Evolutionary conservation across 1,284 basidiomycete genomes (phyloP).

Genomic region (Pascua guehoae): DNA sequence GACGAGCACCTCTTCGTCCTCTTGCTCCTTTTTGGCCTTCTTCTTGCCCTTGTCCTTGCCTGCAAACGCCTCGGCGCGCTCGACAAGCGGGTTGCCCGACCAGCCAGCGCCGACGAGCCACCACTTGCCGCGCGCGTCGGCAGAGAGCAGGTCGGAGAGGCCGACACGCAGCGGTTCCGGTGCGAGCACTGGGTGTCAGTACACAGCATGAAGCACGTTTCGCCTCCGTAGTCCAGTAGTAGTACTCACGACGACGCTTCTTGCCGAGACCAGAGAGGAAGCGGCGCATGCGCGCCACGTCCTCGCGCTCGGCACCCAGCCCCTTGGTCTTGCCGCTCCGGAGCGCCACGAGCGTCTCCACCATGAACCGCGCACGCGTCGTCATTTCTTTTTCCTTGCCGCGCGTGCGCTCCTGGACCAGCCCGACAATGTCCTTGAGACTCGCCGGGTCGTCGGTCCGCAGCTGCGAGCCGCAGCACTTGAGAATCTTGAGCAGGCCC

Average conservation of each 20-base stretch:
- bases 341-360: conserved; percentile 81
- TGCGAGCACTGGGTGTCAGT: conserved; percentile 58
- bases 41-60: conserved; percentile 7
- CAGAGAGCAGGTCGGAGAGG: conserved; percentile 76
- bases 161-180: conserved; percentile 80
- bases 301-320: conserved; percentile 56
- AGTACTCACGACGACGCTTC: conserved; percentile 64
- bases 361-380: conserved; percentile 75
- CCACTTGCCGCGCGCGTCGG: conserved; percentile 91
- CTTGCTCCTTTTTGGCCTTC: conserved; percentile 16
- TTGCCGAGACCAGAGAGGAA: conserved; percentile 71
- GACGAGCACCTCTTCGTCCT: conserved; percentile 58
- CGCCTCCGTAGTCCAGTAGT: neutral
- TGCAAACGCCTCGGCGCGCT: conserved; percentile 40
- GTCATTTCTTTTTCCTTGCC: conserved; percentile 59
- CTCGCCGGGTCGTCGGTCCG: conserved; percentile 61
- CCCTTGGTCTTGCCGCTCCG: conserved; percentile 86
- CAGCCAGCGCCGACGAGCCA: conserved; percentile 98
- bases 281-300: conserved; percentile 70
- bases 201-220: neutral
- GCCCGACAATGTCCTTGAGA: conserved; percentile 54
- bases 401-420: conserved; percentile 70
- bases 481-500: conserved; percentile 75
- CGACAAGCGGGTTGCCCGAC: conserved; percentile 83
- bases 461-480: conserved; percentile 81